Conservation (phyloP, 345 rosid species). For the Pugionium cornutum region DNA sequence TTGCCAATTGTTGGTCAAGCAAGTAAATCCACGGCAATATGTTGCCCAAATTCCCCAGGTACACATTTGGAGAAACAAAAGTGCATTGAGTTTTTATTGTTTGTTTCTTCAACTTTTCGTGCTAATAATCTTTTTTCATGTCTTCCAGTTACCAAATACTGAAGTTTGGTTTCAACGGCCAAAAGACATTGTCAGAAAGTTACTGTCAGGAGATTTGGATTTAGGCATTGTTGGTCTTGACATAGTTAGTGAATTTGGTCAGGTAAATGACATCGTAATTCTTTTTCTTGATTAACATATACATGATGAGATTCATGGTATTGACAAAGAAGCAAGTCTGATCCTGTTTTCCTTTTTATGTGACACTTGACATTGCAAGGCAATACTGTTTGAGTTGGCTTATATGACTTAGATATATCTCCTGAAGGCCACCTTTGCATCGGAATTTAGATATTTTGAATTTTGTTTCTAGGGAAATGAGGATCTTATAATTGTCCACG, state of each 20-base stretch:
- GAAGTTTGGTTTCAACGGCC: constrained; percentile 99
- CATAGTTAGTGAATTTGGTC: constrained; percentile 79
- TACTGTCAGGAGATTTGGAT: constrained; percentile 93
- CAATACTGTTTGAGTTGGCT: constrained; percentile 3
- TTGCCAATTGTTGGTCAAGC: constrained; percentile 77
- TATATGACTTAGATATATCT: constrained; percentile 5
- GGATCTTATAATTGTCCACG: constrained; percentile 83
- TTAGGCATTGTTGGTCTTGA: constrained; percentile 90
- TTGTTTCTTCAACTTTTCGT: not conserved
- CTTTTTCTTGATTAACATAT: not conserved
- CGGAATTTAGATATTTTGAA: not conserved
- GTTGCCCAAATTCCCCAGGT: constrained; percentile 94
- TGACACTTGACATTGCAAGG: not conserved
- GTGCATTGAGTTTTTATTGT: not conserved
- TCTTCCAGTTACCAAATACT: constrained; percentile 65
- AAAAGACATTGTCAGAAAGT: constrained; percentile 80
- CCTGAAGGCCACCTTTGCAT: constrained; percentile 1
- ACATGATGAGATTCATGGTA: constrained; percentile 9
- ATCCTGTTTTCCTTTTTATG: not conserved
- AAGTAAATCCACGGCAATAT: constrained; percentile 91
- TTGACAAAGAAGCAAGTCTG: constrained; percentile 2
- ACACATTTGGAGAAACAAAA: not conserved
- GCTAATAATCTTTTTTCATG: constrained; percentile 3
- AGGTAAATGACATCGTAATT: constrained; percentile 45
- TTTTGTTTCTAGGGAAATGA: constrained; percentile 63